Evolutionary conservation across 148 eudicot genomes (phyloP).

Genomic region (Cornus suecica): DNA sequence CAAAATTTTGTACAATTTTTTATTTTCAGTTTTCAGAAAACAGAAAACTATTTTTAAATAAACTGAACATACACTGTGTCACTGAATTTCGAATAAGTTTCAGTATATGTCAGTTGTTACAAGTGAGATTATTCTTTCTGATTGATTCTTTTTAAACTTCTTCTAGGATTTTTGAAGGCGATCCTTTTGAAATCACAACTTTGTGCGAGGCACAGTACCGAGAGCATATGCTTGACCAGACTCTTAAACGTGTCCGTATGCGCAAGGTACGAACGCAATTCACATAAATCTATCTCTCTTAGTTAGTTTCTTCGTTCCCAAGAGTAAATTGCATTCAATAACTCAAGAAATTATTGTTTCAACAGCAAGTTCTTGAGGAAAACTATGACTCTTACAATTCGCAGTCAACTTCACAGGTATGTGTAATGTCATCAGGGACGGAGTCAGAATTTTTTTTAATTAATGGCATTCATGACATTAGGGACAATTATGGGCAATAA

Average conservation of each 20-base stretch:
- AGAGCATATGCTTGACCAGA: slow-evolving; percentile 49
- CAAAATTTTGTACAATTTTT: too few species aligned
- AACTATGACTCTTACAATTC: slow-evolving; percentile 17
- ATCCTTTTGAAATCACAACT: slow-evolving; percentile 39
- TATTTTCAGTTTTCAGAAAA: too few species aligned
- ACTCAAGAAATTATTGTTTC: not conserved
- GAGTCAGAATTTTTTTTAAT: too few species aligned
- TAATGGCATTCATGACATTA: too few species aligned
- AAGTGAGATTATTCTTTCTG: too few species aligned
- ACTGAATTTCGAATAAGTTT: too few species aligned
- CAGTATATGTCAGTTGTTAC: too few species aligned
- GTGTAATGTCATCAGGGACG: not conserved
- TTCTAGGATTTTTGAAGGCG: slow-evolving; percentile 48
- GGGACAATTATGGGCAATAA: too few species aligned
- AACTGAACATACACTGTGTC: too few species aligned
- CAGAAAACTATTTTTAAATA: too few species aligned
- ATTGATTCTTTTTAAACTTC: not conserved
- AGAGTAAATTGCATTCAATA: not conserved
- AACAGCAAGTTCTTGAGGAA: slow-evolving; percentile 40
- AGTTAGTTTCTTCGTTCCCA: not conserved
- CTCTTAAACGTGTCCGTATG: slow-evolving; percentile 32
- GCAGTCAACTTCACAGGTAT: slow-evolving; percentile 32
- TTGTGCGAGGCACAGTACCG: slow-evolving; percentile 43
- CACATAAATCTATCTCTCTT: not conserved
- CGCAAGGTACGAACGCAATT: slow-evolving; percentile 42